Evolutionary conservation across 768 basidiomycete species (phyloP), one percentile per base, ranked within the genome.

Genomic region (Pisolithus sp.): DNA sequence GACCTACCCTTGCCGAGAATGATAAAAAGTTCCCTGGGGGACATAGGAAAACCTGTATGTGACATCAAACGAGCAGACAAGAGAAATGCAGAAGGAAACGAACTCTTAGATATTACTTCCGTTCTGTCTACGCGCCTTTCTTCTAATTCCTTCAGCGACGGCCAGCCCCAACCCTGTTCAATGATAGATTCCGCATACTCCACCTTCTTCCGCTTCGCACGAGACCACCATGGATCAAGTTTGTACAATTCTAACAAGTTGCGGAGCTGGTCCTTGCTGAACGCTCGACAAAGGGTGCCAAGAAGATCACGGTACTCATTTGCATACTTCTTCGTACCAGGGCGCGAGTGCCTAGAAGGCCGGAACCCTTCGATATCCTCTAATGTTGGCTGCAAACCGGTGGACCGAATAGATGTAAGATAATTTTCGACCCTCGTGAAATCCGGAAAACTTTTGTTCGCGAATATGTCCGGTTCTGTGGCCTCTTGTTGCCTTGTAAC

Each of bases 161-260:
- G 80, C 85, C 85, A 89, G 24, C 71, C 71, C 88, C 88, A 91
- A 51, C 73, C 69, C 53, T 76, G 68, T 62, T 86, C 81, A 24
- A 89, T 74, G 54, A 89, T 80, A 45, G 72, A 68, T 42, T 71
- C 71, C 38, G 76, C 78, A 57, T 66, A 70, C 36, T 70, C 59
- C 52, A 64, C 59, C 58, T 78, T 80, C 41, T 63, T 72, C 46
- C 65, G 62, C 41, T 60, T 67, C 5, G 55, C 60, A 39, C 67
- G 67, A 7, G 65, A 60, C 68, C 63, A 70, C 49, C 59, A 62
- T 7, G 60, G 57, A 7, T 68, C 62, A 24, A 82, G 60, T 18
- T 70, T 71, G 57, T 82, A 82, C 39, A 78, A 58, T 50, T 71
- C 64, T 10, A 79, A 58, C 57, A 87, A 82, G 34, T 70, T 60